These are phyloP conservation scores for Syzygium grande DNA, from an alignment of 345 rosid species.

Conservation along the genomic window DNA sequence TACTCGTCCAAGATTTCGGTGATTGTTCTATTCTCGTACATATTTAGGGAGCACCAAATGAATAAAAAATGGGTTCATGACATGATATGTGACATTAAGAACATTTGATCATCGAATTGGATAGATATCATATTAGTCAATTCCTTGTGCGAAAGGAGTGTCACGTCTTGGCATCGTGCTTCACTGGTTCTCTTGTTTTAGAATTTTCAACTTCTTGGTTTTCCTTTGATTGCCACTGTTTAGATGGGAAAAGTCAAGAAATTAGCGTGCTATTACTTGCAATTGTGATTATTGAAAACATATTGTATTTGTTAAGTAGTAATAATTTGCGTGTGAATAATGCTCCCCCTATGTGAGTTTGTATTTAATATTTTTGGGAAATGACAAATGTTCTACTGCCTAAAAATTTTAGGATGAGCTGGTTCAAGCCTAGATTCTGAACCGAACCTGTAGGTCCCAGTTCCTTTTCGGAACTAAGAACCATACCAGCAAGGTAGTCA, in stretches of 20 bases:
- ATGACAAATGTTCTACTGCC: too few relatives aligned
- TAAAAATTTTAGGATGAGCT: background rate
- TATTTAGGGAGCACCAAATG: background rate
- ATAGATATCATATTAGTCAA: background rate
- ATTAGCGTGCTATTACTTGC: too few relatives aligned
- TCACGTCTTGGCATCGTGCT: background rate
- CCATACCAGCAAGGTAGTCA: background rate
- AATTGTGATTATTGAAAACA: too few relatives aligned
- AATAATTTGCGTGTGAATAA: too few relatives aligned
- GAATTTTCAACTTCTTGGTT: too few relatives aligned
- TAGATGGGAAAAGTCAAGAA: too few relatives aligned
- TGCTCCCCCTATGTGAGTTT: too few relatives aligned
- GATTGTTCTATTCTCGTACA: fast-evolving
- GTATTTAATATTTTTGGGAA: too few relatives aligned
- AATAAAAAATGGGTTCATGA: background rate
- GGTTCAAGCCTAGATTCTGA: background rate
- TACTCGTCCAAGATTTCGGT: background rate
- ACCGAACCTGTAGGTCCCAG: background rate
- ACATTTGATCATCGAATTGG: background rate
- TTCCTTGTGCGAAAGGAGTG: background rate
- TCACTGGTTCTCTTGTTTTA: background rate
- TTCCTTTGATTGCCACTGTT: too few relatives aligned
- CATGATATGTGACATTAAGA: background rate
- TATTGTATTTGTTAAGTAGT: too few relatives aligned
- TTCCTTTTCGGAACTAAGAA: background rate